Conservation (phyloP, 768 basidiomycete species). For the Lyophyllum atratum region DNA sequence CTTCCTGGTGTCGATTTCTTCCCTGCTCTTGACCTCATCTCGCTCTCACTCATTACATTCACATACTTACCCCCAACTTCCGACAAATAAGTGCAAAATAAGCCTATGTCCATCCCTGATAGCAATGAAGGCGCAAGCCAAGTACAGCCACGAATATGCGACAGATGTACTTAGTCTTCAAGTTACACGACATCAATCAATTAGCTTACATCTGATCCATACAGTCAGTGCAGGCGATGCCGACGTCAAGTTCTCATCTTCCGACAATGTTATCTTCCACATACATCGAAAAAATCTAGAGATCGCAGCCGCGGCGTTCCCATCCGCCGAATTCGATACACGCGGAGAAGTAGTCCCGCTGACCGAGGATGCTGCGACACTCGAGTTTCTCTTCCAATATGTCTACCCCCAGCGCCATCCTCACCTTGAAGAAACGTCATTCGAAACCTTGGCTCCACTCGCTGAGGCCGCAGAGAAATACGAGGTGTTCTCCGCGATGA, state of each 20-base stretch:
- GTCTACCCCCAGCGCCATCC: constrained; percentile 28
- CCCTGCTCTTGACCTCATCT: no score
- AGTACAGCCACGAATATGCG: background rate
- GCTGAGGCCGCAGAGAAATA: constrained; percentile 36
- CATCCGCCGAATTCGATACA: constrained; percentile 17
- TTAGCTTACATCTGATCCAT: background rate
- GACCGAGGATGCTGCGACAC: constrained; percentile 20
- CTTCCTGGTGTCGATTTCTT: no score
- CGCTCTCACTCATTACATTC: no score
- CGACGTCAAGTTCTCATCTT: constrained; percentile 25
- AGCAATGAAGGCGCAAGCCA: no score
- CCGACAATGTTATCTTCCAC: constrained; percentile 22
- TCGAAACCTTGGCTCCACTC: constrained; percentile 17
- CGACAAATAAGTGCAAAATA: no score
- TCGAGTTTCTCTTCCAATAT: constrained; percentile 29
- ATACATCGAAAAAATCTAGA: constrained; percentile 23
- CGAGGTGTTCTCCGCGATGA: constrained; percentile 28
- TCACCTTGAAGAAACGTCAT: constrained; percentile 16
- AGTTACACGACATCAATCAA: background rate
- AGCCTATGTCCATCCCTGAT: no score
- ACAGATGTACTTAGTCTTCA: background rate
- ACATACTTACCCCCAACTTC: no score
- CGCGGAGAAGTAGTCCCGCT: constrained; percentile 21
- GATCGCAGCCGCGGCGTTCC: constrained; percentile 21
- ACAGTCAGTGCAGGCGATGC: constrained; percentile 21